Conservation (phyloP, 495 filamentous ascomycete genomes). For the Neurospora sp. region DNA sequence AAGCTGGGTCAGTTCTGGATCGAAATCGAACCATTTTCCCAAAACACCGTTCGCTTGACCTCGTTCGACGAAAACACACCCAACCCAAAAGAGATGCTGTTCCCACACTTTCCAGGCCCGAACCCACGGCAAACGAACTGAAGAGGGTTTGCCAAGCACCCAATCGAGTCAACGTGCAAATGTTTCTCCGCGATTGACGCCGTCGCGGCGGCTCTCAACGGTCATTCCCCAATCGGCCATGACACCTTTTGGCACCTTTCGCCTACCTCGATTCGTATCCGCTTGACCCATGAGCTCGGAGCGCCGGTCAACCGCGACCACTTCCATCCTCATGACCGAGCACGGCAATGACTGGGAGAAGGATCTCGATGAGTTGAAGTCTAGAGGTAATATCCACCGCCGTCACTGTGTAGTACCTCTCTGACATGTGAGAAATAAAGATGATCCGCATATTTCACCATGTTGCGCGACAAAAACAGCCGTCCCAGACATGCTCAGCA, state of each 20-base stretch:
- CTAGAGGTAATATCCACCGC: not conserved
- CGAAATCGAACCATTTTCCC: not conserved
- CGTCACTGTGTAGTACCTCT: not conserved
- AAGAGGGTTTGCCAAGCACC: not conserved
- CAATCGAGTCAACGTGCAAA: not conserved
- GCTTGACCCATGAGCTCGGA: not conserved
- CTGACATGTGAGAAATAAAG: not conserved
- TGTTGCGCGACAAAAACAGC: not conserved
- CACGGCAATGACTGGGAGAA: not conserved
- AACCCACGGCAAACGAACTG: not conserved
- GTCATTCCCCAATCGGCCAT: not conserved
- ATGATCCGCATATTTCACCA: not conserved
- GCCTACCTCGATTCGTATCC: not conserved
- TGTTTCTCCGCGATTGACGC: not conserved
- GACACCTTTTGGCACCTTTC: not conserved
- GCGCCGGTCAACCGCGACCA: not conserved
- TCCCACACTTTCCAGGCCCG: not conserved
- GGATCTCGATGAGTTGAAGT: not conserved
- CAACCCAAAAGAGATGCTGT: not conserved
- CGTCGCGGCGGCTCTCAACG: not conserved
- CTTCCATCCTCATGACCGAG: not conserved
- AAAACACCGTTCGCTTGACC: not conserved
- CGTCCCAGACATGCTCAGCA: not conserved
- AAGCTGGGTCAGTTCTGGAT: slow-evolving; percentile 6
- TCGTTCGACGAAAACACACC: not conserved